Evolutionary conservation across 176 grass and related monocot genomes (phyloP).

Genomic region (Bolboschoenus planiculmis): DNA sequence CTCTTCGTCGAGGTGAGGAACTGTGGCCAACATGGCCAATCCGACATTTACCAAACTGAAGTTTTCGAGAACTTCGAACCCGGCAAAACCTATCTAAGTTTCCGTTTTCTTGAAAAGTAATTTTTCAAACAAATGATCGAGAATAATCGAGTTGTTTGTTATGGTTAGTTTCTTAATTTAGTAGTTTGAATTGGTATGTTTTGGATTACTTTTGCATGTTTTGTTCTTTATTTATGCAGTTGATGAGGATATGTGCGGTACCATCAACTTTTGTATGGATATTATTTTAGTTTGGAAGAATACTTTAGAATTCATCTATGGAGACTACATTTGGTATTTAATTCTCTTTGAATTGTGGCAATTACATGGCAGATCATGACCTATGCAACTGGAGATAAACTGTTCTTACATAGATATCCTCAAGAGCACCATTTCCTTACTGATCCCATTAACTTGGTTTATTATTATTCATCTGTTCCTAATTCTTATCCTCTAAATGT

Average conservation of each 20-base stretch:
- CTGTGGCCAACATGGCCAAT: neutral
- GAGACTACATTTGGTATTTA: neutral
- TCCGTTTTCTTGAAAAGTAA: neutral
- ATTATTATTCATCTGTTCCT: no score
- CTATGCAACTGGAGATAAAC: no score
- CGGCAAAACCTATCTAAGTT: neutral
- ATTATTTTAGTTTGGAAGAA: neutral
- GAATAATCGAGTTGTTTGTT: no score
- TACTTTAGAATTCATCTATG: neutral
- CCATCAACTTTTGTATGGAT: neutral
- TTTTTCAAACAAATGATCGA: no score
- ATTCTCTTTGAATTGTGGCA: no score
- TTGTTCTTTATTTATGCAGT: no score
- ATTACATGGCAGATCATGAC: no score
- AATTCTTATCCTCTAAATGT: neutral
- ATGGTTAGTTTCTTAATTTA: neutral
- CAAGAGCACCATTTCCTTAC: no score
- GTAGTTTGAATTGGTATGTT: neutral
- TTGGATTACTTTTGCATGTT: neutral
- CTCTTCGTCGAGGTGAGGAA: neutral
- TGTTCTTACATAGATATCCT: no score
- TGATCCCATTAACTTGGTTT: no score
- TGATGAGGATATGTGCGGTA: neutral
- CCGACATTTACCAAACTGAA: neutral
- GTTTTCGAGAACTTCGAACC: neutral